Conservation (phyloP, 2,329 filamentous ascomycete genomes). For the Claviceps quebecensis region DNA sequence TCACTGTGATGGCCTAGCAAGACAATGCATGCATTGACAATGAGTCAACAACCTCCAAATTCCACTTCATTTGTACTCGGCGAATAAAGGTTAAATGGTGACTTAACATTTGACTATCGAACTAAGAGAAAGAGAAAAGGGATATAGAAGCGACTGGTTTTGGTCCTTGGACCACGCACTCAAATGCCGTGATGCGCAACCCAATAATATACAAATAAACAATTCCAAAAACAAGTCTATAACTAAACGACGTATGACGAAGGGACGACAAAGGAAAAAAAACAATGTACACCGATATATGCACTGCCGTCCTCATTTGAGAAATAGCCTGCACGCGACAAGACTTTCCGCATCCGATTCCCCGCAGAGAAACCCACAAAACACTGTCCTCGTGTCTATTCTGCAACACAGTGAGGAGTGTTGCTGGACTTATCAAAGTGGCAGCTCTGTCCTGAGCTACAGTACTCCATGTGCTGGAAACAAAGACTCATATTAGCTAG, state of each 20-base stretch:
- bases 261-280: neutral
- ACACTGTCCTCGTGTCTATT: too few relatives aligned
- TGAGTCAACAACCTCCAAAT: too few relatives aligned
- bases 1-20: too few relatives aligned
- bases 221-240: neutral
- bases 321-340: neutral
- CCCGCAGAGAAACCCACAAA: too few relatives aligned
- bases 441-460: neutral
- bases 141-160: neutral
- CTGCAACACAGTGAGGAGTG: constrained; percentile 1
- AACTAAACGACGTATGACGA: neutral
- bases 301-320: neutral
- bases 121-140: neutral
- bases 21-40: too few relatives aligned
- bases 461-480: neutral
- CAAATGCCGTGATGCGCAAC: neutral
- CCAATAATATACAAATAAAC: too few relatives aligned
- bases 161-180: neutral
- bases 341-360: neutral
- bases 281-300: neutral
- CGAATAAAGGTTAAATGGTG: too few relatives aligned
- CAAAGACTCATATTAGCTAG: neutral
- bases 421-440: constrained; percentile 1
- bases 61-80: too few relatives aligned
- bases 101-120: neutral